A percentile compares a stretch with the other conserved stretches of the same genome.
Conservation (phyloP, 1,284 basidiomycete genomes). For the Tilletia caries region DNA sequence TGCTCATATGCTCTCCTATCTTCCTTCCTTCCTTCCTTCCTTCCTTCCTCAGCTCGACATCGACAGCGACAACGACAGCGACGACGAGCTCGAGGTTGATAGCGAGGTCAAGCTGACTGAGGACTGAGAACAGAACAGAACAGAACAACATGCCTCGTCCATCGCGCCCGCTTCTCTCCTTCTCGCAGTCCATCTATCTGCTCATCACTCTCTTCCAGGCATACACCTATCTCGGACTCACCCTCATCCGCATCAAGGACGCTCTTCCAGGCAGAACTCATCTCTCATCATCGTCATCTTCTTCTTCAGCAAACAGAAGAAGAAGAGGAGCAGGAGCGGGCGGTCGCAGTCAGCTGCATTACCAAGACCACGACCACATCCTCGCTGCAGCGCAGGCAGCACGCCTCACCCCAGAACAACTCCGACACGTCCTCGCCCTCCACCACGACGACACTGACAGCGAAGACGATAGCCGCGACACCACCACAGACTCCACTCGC, state of each 20-base stretch:
- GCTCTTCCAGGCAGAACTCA: constrained; percentile 1
- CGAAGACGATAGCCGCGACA: neutral
- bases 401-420: neutral
- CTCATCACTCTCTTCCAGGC: constrained; percentile 13
- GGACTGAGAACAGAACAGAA: neutral
- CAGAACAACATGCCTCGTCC: constrained; percentile 5
- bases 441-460: neutral
- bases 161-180: neutral
- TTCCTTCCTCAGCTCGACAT: too few species aligned
- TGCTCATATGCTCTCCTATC: too few species aligned
- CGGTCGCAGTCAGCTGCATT: too few species aligned
- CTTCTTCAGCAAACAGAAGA: neutral
- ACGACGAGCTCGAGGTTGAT: too few species aligned
- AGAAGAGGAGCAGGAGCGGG: too few species aligned
- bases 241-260: constrained; percentile 3
- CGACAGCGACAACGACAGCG: too few species aligned
- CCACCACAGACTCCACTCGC: neutral
- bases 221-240: constrained; percentile 9
- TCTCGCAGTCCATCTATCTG: neutral
- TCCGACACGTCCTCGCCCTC: neutral
- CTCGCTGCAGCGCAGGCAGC: neutral
- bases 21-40: too few species aligned
- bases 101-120: too few species aligned
- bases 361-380: too few species aligned
- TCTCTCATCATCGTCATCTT: neutral